Evolutionary conservation across 345 rosid species (phyloP).

Genomic region (Gossypium mustelinum): DNA sequence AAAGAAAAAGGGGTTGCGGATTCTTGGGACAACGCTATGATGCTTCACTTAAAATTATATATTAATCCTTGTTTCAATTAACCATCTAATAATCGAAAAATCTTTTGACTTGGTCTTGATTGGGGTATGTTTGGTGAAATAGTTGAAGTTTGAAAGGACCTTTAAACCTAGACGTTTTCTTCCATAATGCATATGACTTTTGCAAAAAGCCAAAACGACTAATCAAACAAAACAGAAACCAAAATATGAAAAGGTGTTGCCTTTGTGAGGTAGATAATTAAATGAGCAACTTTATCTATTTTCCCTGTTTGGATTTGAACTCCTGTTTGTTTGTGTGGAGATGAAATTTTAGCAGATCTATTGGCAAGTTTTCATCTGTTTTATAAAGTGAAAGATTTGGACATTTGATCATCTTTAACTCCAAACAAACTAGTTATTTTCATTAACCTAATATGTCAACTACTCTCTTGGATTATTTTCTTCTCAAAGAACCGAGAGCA

Average conservation of each 20-base stretch:
- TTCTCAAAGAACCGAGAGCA: too few species aligned
- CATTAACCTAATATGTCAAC: constrained; percentile 40
- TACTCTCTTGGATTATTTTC: neutral
- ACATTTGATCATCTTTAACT: neutral
- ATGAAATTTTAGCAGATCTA: neutral
- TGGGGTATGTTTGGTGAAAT: constrained; percentile 1
- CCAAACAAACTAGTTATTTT: constrained; percentile 32
- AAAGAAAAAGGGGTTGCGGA: neutral
- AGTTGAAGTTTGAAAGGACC: neutral
- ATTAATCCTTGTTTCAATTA: neutral
- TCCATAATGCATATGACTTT: neutral
- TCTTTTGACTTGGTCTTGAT: neutral
- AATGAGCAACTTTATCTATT: neutral
- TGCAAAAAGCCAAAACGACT: neutral
- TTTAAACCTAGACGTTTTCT: constrained; percentile 9
- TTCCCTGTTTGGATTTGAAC: neutral
- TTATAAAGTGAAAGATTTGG: neutral
- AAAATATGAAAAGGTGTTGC: neutral
- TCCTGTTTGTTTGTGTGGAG: neutral
- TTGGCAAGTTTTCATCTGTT: neutral
- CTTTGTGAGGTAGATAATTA: constrained; percentile 4
- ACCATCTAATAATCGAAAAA: neutral
- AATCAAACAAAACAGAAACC: neutral
- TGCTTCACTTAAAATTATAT: neutral
- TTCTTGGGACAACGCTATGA: neutral